phyloP scores from a whole-genome alignment of 306 rosid genomes.

The Castanea mollissima region DNA sequence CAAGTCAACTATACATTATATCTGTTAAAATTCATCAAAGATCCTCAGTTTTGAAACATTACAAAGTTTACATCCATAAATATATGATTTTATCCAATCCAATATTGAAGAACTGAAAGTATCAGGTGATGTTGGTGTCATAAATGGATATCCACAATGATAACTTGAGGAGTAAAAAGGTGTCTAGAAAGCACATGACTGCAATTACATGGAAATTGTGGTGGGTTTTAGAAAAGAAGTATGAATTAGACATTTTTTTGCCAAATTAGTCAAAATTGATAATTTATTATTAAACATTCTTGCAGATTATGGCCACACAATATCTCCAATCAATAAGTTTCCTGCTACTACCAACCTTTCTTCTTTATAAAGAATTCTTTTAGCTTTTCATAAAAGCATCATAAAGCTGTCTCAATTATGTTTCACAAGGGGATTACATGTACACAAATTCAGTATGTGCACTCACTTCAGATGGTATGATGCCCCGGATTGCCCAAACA shows the following conservation, averaged over 20 bases:
- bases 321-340: no score
- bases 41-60: no score
- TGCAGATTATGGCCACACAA: no score
- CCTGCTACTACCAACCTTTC: neutral
- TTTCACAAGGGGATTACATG: neutral
- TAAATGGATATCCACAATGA: neutral
- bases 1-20: neutral
- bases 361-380: neutral
- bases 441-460: neutral
- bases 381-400: neutral
- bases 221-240: neutral
- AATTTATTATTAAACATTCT: no score
- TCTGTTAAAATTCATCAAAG: neutral
- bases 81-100: neutral
- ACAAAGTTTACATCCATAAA: neutral
- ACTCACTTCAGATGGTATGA: constrained; percentile 50
- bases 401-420: neutral
- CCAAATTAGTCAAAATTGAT: no score
- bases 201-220: neutral
- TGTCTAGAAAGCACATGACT: neutral
- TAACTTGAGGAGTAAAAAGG: neutral
- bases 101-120: neutral
- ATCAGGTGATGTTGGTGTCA: neutral
- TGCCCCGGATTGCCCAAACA: constrained; percentile 67
- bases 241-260: no score